phyloP scores from a whole-genome alignment of 495 filamentous ascomycete species.

The Recurvomyces mirabilis region DNA sequence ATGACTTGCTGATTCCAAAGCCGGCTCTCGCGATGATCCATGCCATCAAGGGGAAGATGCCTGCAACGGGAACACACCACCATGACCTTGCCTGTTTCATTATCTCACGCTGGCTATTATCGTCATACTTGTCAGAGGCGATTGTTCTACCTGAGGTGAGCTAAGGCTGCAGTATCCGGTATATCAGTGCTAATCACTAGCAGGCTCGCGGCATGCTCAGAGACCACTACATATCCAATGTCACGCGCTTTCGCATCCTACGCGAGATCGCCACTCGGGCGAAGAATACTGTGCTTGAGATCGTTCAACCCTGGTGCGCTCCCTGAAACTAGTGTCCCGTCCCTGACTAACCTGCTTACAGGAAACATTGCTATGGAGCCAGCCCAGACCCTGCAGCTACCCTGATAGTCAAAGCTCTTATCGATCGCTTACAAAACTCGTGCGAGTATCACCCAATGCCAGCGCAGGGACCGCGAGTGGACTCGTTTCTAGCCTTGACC shows the following conservation, averaged over 20 bases:
- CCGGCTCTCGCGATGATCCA: conserved; percentile 71
- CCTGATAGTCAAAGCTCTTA: conserved; percentile 3
- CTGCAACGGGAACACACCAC: conserved; percentile 54
- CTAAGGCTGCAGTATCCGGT: neutral
- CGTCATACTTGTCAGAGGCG: conserved; percentile 70
- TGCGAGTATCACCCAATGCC: neutral
- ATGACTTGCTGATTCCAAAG: conserved; percentile 71
- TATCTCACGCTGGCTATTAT: conserved; percentile 84
- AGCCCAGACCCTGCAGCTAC: neutral
- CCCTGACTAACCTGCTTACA: conserved; percentile 21
- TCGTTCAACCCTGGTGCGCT: conserved; percentile 39
- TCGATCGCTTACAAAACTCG: neutral
- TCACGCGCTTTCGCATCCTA: conserved; percentile 78
- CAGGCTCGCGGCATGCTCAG: conserved; percentile 77
- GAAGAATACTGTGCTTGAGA: conserved; percentile 60
- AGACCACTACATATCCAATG: conserved; percentile 82
- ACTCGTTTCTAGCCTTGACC: conserved; percentile 55
- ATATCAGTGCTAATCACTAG: conserved; percentile 23
- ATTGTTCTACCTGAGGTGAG: conserved; percentile 81
- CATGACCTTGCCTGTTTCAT: conserved; percentile 68
- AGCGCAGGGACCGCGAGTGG: neutral
- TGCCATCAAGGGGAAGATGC: conserved; percentile 68
- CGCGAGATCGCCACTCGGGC: conserved; percentile 69
- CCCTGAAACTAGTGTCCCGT: neutral
- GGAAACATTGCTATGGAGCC: conserved; percentile 48